Conservation (phyloP, 202 grass and related monocot genomes). For the Carex sylvatica region DNA sequence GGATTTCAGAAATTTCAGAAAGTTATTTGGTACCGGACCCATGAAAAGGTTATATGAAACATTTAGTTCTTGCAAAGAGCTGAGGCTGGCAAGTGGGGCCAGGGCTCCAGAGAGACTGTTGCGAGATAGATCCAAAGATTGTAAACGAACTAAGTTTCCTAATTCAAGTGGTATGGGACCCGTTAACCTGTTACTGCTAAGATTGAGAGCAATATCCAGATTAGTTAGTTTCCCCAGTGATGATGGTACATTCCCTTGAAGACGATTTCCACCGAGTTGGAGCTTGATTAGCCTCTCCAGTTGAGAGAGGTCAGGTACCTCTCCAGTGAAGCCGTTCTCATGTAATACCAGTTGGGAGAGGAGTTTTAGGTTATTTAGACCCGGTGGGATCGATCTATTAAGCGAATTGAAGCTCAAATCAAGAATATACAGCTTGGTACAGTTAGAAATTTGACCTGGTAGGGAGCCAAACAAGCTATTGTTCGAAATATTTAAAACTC, state of each 20-base stretch:
- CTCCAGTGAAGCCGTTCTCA: constrained; percentile 67
- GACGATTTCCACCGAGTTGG: constrained; percentile 62
- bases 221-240: constrained; percentile 47
- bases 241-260: constrained; percentile 66
- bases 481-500: constrained; percentile 45
- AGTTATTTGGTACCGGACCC: constrained; percentile 53
- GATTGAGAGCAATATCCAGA: constrained; percentile 51
- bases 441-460: constrained; percentile 45
- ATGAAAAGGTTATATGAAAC: constrained; percentile 73
- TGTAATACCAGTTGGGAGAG: constrained; percentile 46
- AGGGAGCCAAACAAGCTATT: constrained; percentile 53
- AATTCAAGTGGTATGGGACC: constrained; percentile 52
- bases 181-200: constrained; percentile 53
- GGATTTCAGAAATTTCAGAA: constrained; percentile 48
- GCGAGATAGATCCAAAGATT: constrained; percentile 69
- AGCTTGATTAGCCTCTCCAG: constrained; percentile 56
- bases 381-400: constrained; percentile 41
- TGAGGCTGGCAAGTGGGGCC: constrained; percentile 36
- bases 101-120: constrained; percentile 67
- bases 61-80: constrained; percentile 43
- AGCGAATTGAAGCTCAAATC: constrained; percentile 83
- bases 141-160: constrained; percentile 42
- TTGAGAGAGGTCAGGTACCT: constrained; percentile 46
- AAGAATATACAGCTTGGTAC: constrained; percentile 43
- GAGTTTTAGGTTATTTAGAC: constrained; percentile 45